phyloP scores from a whole-genome alignment of 306 rosid genomes.

The Myrica gale region DNA sequence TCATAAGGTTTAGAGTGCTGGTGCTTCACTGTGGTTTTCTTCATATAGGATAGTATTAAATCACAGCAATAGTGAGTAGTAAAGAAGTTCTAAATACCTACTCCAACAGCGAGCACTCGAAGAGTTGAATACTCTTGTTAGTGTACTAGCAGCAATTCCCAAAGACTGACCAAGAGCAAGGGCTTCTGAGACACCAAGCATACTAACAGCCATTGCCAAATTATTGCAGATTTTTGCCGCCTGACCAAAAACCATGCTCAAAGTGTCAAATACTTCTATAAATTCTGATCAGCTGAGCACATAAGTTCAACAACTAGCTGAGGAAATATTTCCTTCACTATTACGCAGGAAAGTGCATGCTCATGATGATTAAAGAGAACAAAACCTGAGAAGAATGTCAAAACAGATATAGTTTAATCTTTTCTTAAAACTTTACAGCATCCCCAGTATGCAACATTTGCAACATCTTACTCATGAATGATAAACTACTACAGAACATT shows the following conservation, averaged over 20 bases:
- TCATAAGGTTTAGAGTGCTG: neutral
- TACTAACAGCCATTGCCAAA: conserved; percentile 89
- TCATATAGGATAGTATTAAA: neutral
- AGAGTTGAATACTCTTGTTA: conserved; percentile 79
- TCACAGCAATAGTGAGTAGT: conserved; percentile 8
- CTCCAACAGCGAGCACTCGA: conserved; percentile 99
- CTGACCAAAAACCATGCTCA: conserved; percentile 39
- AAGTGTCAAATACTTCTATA: conserved; percentile 12
- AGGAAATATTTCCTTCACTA: neutral
- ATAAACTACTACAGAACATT: neutral
- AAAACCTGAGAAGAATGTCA: neutral
- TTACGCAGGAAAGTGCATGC: neutral
- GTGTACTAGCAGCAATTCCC: conserved; percentile 71
- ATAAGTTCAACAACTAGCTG: neutral
- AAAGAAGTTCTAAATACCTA: conserved; percentile 53
- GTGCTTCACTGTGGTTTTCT: neutral
- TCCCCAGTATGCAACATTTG: neutral
- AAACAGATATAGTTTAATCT: conserved; percentile 3
- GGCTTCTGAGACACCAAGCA: conserved; percentile 96
- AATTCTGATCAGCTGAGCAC: neutral
- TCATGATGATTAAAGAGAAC: neutral
- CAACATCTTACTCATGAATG: neutral
- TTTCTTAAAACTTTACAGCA: neutral
- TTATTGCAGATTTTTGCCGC: conserved; percentile 95
- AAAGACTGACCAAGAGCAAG: conserved; percentile 87